Conservation (phyloP, 352 stramenopile species). For the Pythium scleroteichum region DNA sequence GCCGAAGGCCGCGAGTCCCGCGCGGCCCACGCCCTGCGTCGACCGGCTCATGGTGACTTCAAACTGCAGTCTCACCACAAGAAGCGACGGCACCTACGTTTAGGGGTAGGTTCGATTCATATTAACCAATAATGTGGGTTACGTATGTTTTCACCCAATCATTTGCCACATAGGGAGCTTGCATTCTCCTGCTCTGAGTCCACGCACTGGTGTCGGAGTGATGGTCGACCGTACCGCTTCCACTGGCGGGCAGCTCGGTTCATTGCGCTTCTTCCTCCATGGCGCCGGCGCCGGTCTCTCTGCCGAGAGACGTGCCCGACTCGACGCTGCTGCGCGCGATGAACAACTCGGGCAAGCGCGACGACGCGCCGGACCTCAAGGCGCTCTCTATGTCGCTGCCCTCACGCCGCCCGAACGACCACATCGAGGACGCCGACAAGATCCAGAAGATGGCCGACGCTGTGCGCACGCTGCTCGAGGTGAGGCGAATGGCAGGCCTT, state of each 20-base stretch:
- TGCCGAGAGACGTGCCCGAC: conserved; percentile 13
- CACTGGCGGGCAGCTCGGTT: neutral
- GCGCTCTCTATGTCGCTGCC: conserved; percentile 69
- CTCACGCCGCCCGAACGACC: conserved; percentile 55
- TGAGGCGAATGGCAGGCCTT: conserved; percentile 19
- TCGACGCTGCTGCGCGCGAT: conserved; percentile 25
- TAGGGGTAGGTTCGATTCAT: conserved; percentile 16
- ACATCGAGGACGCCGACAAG: conserved; percentile 75
- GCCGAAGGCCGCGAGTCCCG: conserved; percentile 29
- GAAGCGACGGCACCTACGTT: conserved; percentile 16
- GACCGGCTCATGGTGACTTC: conserved; percentile 2
- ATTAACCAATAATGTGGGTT: too few relatives aligned
- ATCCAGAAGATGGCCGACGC: conserved; percentile 93
- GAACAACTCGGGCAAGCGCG: conserved; percentile 35
- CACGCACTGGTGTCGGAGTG: neutral
- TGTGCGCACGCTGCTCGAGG: conserved; percentile 92
- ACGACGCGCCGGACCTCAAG: conserved; percentile 29
- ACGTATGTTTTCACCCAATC: conserved; percentile 18
- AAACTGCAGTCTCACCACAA: conserved; percentile 17
- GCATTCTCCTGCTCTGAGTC: neutral
- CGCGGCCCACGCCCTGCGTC: neutral
- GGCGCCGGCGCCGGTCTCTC: conserved; percentile 25
- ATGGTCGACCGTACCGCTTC: neutral
- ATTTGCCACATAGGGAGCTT: neutral
- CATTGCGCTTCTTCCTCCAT: conserved; percentile 29